Evolutionary conservation across 371 early-diverging fungal genomes (phyloP).

Genomic region (Catenaria anguillulae): DNA sequence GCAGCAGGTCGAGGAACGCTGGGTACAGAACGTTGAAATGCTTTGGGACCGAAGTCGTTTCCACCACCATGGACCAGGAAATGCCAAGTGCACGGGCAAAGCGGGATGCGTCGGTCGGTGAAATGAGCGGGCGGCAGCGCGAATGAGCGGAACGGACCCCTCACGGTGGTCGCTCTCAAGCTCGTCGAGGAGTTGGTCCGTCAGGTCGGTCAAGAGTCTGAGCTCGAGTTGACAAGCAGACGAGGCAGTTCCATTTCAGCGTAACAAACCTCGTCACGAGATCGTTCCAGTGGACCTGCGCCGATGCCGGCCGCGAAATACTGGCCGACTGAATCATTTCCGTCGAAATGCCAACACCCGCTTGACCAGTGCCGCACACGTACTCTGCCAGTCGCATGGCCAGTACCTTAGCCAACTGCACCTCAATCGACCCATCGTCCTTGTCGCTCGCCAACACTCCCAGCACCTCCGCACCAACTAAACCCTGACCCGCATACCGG

Average conservation of each 20-base stretch:
- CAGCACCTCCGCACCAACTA: too few relatives aligned
- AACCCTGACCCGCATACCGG: not conserved
- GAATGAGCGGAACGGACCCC: not conserved
- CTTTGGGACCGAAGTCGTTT: not conserved
- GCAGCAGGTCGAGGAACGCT: not conserved
- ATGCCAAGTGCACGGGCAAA: not conserved
- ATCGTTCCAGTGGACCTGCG: not conserved
- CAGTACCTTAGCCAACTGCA: too few relatives aligned
- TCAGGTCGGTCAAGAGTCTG: not conserved
- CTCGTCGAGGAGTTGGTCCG: not conserved
- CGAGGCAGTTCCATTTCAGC: not conserved
- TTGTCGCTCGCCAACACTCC: too few relatives aligned
- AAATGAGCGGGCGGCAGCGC: not conserved
- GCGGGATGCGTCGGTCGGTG: not conserved
- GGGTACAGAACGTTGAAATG: not conserved
- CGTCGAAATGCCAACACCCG: too few relatives aligned
- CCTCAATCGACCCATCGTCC: too few relatives aligned
- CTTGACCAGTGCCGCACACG: too few relatives aligned
- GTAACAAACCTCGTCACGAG: not conserved
- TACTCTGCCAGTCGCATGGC: too few relatives aligned
- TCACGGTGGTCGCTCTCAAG: not conserved
- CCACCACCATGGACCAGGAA: not conserved
- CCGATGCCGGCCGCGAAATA: too few relatives aligned
- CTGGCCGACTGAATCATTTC: too few relatives aligned
- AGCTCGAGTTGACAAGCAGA: not conserved